Evolutionary conservation across 768 basidiomycete genomes (phyloP).

Genomic region (Suillus americanus): DNA sequence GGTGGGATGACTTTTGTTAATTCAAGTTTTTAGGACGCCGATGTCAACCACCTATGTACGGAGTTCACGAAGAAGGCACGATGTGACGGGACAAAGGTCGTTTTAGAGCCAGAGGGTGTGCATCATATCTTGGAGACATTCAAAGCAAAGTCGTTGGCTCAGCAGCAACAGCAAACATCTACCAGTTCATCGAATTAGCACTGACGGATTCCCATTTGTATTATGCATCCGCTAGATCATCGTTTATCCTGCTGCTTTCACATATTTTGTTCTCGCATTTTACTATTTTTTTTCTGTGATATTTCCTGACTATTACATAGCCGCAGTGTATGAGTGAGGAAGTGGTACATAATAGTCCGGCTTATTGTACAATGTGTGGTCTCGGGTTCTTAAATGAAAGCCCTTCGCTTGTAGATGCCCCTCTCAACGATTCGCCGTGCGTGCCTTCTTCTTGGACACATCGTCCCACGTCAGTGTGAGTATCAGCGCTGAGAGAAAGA

Average conservation of each 20-base stretch:
- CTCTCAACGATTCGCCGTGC: constrained; percentile 58
- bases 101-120: constrained; percentile 55
- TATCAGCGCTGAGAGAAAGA: not conserved
- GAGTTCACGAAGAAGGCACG: constrained; percentile 82
- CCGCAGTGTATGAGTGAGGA: not conserved
- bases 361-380: not conserved
- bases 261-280: not conserved
- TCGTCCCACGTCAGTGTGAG: not conserved
- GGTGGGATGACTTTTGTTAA: not conserved
- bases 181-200: not conserved
- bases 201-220: constrained; percentile 1
- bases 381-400: constrained; percentile 44
- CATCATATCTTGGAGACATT: constrained; percentile 44
- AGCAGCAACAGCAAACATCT: constrained; percentile 9
- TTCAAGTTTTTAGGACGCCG: constrained; percentile 53
- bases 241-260: not conserved
- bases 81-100: constrained; percentile 84
- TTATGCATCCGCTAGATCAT: not conserved
- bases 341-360: not conserved
- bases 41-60: constrained; percentile 75
- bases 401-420: constrained; percentile 70
- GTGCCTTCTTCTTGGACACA: constrained; percentile 62
- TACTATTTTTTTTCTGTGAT: not conserved
- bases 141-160: constrained; percentile 24
- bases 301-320: constrained; percentile 1